Percentiles rank a stretch among this genome's conserved stretches.
Evolutionary conservation across 1,284 basidiomycete genomes (phyloP).

Genomic region (Leccinum holopus): DNA sequence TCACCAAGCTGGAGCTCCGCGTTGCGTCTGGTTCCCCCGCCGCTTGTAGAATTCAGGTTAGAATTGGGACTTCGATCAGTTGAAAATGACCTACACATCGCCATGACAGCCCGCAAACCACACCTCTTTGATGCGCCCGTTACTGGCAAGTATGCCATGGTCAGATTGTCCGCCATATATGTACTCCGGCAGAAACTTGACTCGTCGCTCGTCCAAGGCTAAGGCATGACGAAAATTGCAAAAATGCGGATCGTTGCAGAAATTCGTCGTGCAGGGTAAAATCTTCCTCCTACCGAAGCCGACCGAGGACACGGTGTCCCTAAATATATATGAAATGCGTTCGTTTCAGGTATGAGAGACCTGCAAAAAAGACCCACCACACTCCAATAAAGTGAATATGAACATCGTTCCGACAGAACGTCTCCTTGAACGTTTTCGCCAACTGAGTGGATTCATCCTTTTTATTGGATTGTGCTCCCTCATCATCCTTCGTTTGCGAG

Average conservation of each 20-base stretch:
- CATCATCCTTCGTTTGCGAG: slow-evolving; percentile 20
- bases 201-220: no score
- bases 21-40: slow-evolving; percentile 33
- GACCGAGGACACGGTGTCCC: slow-evolving; percentile 38
- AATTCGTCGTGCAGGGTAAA: no score
- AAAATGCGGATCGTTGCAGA: no score
- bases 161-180: no score
- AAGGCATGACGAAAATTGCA: no score
- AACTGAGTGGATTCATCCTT: slow-evolving; percentile 7
- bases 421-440: slow-evolving; percentile 26
- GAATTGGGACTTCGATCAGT: background rate
- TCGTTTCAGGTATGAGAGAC: background rate
- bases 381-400: slow-evolving; percentile 40
- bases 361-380: slow-evolving; percentile 28
- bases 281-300: slow-evolving; percentile 29
- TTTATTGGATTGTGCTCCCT: slow-evolving; percentile 16
- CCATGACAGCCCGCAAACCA: slow-evolving; percentile 38
- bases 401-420: slow-evolving; percentile 28
- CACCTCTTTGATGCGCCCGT: slow-evolving; percentile 35
- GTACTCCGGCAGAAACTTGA: no score
- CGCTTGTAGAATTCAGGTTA: slow-evolving; percentile 15
- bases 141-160: background rate
- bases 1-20: slow-evolving; percentile 29
- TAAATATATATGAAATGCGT: background rate
- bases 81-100: slow-evolving; percentile 32